Evolutionary conservation across 2,329 filamentous ascomycete species (phyloP).

Genomic region (Trichoderma atroviride): DNA sequence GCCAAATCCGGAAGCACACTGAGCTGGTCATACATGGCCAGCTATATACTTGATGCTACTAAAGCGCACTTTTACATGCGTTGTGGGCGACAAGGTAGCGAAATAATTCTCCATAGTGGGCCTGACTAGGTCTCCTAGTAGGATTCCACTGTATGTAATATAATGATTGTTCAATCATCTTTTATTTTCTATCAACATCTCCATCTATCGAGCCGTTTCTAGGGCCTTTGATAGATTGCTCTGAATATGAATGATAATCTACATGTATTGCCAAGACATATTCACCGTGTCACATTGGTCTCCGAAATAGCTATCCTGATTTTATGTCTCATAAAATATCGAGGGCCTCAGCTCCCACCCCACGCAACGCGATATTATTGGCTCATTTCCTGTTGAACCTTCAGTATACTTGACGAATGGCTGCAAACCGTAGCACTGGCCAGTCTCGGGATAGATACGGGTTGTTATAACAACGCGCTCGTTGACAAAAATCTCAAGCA

Average conservation of each 20-base stretch:
- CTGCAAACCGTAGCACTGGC: not conserved
- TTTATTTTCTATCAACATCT: not conserved
- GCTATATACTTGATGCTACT: not conserved
- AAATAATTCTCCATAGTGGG: not conserved
- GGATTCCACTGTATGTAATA: not conserved
- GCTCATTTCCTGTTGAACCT: not conserved
- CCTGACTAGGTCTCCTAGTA: too few relatives aligned
- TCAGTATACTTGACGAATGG: not conserved
- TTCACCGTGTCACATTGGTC: not conserved
- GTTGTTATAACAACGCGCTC: not conserved
- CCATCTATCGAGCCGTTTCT: not conserved
- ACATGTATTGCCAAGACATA: not conserved
- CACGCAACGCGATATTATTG: not conserved
- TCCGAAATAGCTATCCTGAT: not conserved
- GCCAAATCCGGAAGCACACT: not conserved
- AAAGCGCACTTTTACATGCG: not conserved
- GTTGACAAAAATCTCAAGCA: not conserved
- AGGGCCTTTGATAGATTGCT: not conserved
- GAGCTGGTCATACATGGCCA: not conserved
- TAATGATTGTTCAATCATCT: not conserved
- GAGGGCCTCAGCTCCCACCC: not conserved
- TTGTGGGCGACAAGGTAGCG: not conserved
- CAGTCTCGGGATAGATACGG: not conserved
- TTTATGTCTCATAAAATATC: not conserved
- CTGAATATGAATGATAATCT: not conserved